phyloP scores from a whole-genome alignment of 768 basidiomycete species.

The Amanita pseudoporphyria region DNA sequence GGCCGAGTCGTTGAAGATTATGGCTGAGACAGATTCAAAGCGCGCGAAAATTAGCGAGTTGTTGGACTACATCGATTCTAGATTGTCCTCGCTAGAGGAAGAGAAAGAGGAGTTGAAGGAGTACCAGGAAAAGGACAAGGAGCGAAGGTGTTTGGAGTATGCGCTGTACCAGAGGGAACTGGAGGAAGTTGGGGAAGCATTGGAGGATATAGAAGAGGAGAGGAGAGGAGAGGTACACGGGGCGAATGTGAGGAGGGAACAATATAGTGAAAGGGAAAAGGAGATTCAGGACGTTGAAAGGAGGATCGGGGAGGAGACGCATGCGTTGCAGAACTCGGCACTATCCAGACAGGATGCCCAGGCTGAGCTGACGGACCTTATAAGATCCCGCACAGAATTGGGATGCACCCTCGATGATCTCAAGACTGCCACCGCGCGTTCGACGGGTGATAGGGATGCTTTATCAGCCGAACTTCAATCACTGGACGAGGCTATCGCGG shows the following conservation, averaged over 20 bases:
- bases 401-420: slow-evolving; percentile 79
- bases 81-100: slow-evolving; percentile 86
- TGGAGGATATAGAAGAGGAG: slow-evolving; percentile 84
- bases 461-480: slow-evolving; percentile 56
- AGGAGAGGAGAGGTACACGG: slow-evolving; percentile 74
- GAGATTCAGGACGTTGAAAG: slow-evolving; percentile 77
- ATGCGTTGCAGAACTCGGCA: slow-evolving; percentile 58
- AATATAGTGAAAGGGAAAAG: slow-evolving; percentile 77
- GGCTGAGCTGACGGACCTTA: slow-evolving; percentile 77
- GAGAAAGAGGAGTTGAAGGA: slow-evolving; percentile 98
- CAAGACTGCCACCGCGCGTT: slow-evolving; percentile 50
- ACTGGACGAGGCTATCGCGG: slow-evolving; percentile 49
- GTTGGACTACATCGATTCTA: slow-evolving; percentile 83
- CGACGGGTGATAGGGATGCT: slow-evolving; percentile 52
- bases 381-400: slow-evolving; percentile 77
- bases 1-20: slow-evolving; percentile 87
- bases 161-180: slow-evolving; percentile 88
- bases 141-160: slow-evolving; percentile 90
- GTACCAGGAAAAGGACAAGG: slow-evolving; percentile 93
- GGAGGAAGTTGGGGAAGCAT: slow-evolving; percentile 75
- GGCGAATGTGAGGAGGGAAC: slow-evolving; percentile 72
- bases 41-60: slow-evolving; percentile 86
- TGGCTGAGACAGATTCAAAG: slow-evolving; percentile 94
- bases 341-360: slow-evolving; percentile 70
- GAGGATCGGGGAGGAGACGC: slow-evolving; percentile 59